phyloP scores from a whole-genome alignment of 441 rosid genomes.

The Erodium moschatum region DNA sequence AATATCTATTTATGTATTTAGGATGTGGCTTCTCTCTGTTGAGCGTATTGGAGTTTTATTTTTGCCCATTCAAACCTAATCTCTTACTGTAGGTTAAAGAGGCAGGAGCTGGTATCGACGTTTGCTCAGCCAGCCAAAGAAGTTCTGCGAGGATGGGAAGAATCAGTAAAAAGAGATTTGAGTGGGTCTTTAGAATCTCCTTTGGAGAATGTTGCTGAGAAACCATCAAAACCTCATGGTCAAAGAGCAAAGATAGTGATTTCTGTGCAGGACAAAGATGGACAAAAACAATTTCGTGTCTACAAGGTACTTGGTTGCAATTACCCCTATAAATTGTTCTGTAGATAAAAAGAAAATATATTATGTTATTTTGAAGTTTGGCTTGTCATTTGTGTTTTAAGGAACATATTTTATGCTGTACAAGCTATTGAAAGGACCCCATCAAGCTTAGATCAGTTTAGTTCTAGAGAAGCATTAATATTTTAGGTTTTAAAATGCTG shows the following conservation, averaged over 20 bases:
- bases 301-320: constrained; percentile 37
- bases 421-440: neutral
- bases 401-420: neutral
- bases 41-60: neutral
- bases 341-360: neutral
- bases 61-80: neutral
- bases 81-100: constrained; percentile 45
- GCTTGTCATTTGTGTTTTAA: neutral
- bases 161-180: constrained; percentile 33
- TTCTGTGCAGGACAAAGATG: constrained; percentile 65
- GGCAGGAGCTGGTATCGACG: constrained; percentile 59
- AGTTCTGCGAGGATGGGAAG: constrained; percentile 44
- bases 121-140: constrained; percentile 43
- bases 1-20: neutral
- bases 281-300: constrained; percentile 46
- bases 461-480: neutral
- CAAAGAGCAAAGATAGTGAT: constrained; percentile 64
- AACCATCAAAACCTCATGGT: constrained; percentile 27
- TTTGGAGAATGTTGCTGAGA: constrained; percentile 26
- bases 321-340: constrained; percentile 2
- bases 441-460: neutral
- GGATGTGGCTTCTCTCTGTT: neutral
- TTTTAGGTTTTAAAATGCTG: neutral
- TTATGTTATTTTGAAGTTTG: neutral
- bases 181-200: constrained; percentile 25